Evolutionary conservation across 1,284 basidiomycete genomes (phyloP).

Genomic region (Polyporus tsugae): DNA sequence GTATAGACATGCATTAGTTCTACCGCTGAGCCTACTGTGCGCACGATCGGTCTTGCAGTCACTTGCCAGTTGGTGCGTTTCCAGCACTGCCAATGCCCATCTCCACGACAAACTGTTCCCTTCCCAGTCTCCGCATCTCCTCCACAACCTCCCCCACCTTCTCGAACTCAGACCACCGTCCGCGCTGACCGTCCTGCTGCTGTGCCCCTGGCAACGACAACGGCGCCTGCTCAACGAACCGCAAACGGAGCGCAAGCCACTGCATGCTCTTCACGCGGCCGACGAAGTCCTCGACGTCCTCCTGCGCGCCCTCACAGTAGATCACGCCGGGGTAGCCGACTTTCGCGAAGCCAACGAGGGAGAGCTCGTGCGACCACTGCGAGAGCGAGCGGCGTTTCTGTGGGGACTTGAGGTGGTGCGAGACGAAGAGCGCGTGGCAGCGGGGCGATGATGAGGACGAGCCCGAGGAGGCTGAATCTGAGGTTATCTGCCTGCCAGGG

Average conservation of each 20-base stretch:
- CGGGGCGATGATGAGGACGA: conserved; percentile 12
- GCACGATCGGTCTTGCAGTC: neutral
- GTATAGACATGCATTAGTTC: conserved; percentile 1
- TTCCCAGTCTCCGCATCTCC: conserved; percentile 65
- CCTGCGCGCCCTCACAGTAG: conserved; percentile 65
- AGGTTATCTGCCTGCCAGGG: neutral
- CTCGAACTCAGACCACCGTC: conserved; percentile 64
- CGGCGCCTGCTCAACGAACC: conserved; percentile 60
- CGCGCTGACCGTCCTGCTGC: conserved; percentile 1
- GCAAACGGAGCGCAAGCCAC: conserved; percentile 75
- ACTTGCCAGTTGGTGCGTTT: conserved; percentile 5
- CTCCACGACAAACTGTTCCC: conserved; percentile 64
- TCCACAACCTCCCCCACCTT: conserved; percentile 76
- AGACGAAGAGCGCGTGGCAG: conserved; percentile 74
- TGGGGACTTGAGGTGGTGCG: conserved; percentile 76
- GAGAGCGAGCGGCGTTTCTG: conserved; percentile 72
- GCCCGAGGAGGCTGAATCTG: neutral
- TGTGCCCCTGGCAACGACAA: neutral
- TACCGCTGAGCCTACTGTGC: neutral
- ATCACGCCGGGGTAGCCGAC: conserved; percentile 79
- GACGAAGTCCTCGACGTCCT: conserved; percentile 69
- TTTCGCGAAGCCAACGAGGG: conserved; percentile 73
- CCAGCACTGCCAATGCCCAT: conserved; percentile 67
- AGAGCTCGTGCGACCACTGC: conserved; percentile 64
- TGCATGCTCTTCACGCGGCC: conserved; percentile 77